Base-by-base conservation (phyloP, 106 monocot species). In the Dendrobium catenatum region DNA sequence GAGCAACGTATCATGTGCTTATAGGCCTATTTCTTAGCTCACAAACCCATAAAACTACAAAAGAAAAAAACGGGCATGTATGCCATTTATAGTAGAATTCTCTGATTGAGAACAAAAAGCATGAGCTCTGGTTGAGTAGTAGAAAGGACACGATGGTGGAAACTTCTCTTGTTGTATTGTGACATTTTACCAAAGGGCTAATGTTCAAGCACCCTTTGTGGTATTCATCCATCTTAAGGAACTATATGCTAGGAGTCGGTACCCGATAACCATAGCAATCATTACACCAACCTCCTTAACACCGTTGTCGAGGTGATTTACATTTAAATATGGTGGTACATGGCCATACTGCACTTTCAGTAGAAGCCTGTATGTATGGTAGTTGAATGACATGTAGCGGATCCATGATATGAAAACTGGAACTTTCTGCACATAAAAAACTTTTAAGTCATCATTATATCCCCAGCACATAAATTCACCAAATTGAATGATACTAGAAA, bases 361-460 rank as follows among this genome's bases (percentile, higher is more conserved):
- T 24, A 95, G 88, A 48, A 95, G 90, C 49, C 93, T 90, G 85
- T 93, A 93, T 20, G 95, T 95, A 80, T 95, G 95, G 47, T 93
- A 93, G 80, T 93, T 95, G 93, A 95, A 93, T 46, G 95, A 95
- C 56, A 91, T 10, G 68, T 89, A 93, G 37, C 91, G 90, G 9
- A 93, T 68, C 95, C 95, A 95, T 79, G 91, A 91, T 83, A 95
- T 91, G 87, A 93, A 93, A 4, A 74, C 80, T 72, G 95, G 93
- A 68, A 95, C 93, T 77, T 78, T 84, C 95, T 95, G 95, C 88
- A 75, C 56, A 81, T 29, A 81, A 79, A 42, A 79, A 64, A 64
- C 64, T 64, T 64, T 64, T 8, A 26, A 64, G 64, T 64, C 24
- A 64, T n/a, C 7, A 24, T 64, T n/a, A 6, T 22, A 64, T 24